Evolutionary conservation across 192 early-diverging fungal genomes (phyloP), one percentile per base, ranked within the genome.

Genomic region (Coemansia nantahalensis): DNA sequence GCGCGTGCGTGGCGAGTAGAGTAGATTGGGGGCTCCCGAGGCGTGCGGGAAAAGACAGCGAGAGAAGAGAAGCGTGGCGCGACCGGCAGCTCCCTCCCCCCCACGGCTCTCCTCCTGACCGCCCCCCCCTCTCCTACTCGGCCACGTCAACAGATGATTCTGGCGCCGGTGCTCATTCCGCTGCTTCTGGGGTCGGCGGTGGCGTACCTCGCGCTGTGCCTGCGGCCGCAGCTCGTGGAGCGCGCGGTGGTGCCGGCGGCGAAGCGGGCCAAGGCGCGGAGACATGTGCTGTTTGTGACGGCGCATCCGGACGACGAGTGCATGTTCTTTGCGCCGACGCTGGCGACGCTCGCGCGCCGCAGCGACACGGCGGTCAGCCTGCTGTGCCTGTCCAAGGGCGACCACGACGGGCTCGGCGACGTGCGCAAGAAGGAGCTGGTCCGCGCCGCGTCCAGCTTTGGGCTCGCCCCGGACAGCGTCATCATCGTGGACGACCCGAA

Each of bases 251-350:
- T 69, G 8, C 65, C 61, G 4, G 16, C 35, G 33, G 62, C 45
- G 17, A 77, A 77, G 73, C 62, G 39, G 10, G 34, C 37, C 26
- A 73, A 73, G 41, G 49, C 48, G 33, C 57, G 65, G 51, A 68
- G 65, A 30, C 68, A 68, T 23, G 77, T 71, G 8, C 75, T 90
- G 7, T 63, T 94, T 14, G 72, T 92, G 13, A 92, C 83, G 15
- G 89, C 94, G 8, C 94, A 97, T 65, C 95, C 95, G 0, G 95
- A 98, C 78, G 95, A 98, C 67, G 95, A 98, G 56, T 93, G 90
- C 80, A 95, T 96, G 92, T 98, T 98, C 74, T 98, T 98, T 78
- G 82, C 83, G 12, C 93, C 93, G 0, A 89, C 89, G 9, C 52
- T 94, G 1, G 56, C 82, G 30, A 63, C 59, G 37, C 53, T 94